phyloP scores from a whole-genome alignment of 305 asterid genomes.

The Rubia peregrina region DNA sequence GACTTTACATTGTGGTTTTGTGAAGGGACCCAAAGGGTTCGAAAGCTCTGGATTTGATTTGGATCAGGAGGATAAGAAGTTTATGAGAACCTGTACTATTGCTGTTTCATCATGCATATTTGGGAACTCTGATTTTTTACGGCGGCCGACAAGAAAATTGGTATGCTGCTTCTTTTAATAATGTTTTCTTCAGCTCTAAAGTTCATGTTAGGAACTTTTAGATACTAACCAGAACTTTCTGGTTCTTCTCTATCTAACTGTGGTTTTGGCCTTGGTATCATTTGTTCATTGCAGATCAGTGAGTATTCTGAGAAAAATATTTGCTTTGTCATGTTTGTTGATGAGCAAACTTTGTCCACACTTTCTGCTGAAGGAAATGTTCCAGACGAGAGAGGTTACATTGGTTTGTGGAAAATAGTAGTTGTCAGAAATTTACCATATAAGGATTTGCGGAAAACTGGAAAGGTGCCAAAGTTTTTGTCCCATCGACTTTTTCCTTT shows the following conservation, averaged over 20 bases:
- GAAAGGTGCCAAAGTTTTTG: constrained; percentile 90
- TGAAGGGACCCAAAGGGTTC: constrained; percentile 45
- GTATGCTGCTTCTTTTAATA: constrained; percentile 35
- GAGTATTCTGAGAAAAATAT: constrained; percentile 78
- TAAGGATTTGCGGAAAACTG: constrained; percentile 73
- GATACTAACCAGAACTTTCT: not conserved
- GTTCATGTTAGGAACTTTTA: constrained; percentile 5
- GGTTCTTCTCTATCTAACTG: not conserved
- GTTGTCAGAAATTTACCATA: constrained; percentile 74
- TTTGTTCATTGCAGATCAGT: constrained; percentile 59
- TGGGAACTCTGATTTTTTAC: constrained; percentile 87
- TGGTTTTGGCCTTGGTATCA: not conserved
- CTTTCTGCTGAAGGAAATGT: constrained; percentile 64
- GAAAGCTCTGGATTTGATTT: constrained; percentile 77
- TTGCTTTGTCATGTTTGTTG: constrained; percentile 90
- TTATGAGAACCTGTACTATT: constrained; percentile 57
- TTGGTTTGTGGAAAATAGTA: constrained; percentile 84
- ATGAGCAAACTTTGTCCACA: constrained; percentile 59
- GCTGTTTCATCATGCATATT: constrained; percentile 88
- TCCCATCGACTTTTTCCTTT: constrained; percentile 92
- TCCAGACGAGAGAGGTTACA: constrained; percentile 61
- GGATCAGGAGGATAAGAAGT: constrained; percentile 55
- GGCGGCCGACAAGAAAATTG: constrained; percentile 86
- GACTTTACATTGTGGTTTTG: constrained; percentile 87
- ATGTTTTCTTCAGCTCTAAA: not conserved